Evolutionary conservation across 2,329 filamentous ascomycete genomes (phyloP), one percentile per base, ranked within the genome.

Genomic region (Aureobasidium sp.): DNA sequence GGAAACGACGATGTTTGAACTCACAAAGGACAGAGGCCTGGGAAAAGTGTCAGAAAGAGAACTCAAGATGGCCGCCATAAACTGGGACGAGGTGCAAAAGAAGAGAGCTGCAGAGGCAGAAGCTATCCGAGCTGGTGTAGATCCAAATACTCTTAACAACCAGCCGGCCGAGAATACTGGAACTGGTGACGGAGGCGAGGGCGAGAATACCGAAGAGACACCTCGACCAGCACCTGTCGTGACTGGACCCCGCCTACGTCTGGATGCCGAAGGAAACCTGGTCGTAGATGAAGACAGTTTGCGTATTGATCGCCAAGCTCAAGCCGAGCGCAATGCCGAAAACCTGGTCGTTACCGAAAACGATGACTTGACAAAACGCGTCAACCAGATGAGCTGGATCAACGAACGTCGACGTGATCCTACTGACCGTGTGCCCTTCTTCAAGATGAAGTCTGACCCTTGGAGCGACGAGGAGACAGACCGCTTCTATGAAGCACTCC

Each of bases 41-140:
- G 90, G 90, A 62, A 89, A 88, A 71, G 86, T 87, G 64, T 92
- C 90, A 62, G 87, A 86, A 68, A 82, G 87, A 3, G 88, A 91
- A 67, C 84, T 86, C 68, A 85, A 88, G 69, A 86, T 94, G 68
- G 84, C 85, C 45, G 81, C 86, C 66, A 84, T 89, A 47, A 82
- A 90, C 66, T 79, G 81, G 75, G 76, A 79, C 48, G 77, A 82
- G 64, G 77, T 82, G 64, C 74, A 68, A 29, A 68, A 64, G n/a
- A 71, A 76, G 64, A 71, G 75, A 44, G 70, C 70, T 49, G 72
- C 71, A 62, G 75, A 72, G 59, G 73, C 74, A 60, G 72, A 74
- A 41, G 65, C 69, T 27, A 67, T 69, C 22, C 64, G 63, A n/a
- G 62, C 61, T 14, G 64, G 60, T 25, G 22, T 39, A 29, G 63